Evolutionary conservation across 1,284 basidiomycete genomes (phyloP), one percentile per base, ranked within the genome.

Genomic region (Coniferiporia sulphurascens): DNA sequence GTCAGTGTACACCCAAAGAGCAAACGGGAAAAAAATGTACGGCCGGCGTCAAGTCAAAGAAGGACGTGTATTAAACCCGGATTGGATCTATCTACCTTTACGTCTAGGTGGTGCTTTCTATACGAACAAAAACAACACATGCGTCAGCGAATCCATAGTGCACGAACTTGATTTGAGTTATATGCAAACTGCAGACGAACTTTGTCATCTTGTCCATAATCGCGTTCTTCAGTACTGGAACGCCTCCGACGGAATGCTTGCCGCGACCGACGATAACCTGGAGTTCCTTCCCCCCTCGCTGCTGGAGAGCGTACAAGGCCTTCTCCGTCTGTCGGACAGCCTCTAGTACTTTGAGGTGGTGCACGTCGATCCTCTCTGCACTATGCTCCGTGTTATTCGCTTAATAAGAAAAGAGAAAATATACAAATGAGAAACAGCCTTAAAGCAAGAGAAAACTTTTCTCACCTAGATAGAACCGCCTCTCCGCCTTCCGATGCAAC

Each of bases 221-320:
- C 6, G 52, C 58, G 82, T 80, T 84, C 67, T 89, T 92, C 67
- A 95, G 78, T 60, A 87, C 85, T 10, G 89, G 84, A 32, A 84
- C 76, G 58, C 85, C 82, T 55, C 81, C 78, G 48, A 77, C 74
- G 2, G 86, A 89, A 71, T 94, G 91, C 22, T 85, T 78, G 1
- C 91, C 91, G 65, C 84, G 85, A 48, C 91, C 90, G 4, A 89
- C 87, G 64, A 95, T 91, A 35, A 94, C 82, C 13, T 81, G 76
- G 36, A 95, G 71, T 59, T 81, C 76, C 0, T 75, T 68, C n/a
- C 79, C 73, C 1, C 82, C 83, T 45, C 76, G 72, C 15, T 72
- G 69, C 59, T 88, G 78, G 0, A 81, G 81, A 22, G 84, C 74
- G 35, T 81, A 74, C 44, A 92, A 79, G 2, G 84, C 84, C 45